Conservation (phyloP, 2,329 filamentous ascomycete species). For the Neopestalotiopsis sp. region DNA sequence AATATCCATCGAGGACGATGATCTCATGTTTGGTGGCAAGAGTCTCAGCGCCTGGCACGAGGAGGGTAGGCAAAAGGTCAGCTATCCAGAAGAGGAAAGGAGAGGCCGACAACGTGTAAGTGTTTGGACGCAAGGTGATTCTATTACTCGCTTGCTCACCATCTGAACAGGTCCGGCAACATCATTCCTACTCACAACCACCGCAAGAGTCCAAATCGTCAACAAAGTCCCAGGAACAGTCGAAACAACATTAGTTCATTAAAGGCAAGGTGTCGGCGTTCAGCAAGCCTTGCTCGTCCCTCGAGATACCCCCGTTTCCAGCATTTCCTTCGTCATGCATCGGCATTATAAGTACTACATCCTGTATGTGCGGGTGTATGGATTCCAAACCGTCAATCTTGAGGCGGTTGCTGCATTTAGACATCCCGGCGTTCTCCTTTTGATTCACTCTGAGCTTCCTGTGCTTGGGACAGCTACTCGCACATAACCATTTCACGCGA, state of each 20-base stretch:
- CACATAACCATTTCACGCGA: neutral
- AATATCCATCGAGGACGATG: constrained; percentile 65
- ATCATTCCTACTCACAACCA: constrained; percentile 28
- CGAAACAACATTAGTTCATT: constrained; percentile 29
- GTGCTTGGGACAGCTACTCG: neutral
- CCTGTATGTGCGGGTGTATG: neutral
- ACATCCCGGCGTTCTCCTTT: neutral
- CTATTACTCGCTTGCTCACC: constrained; percentile 18
- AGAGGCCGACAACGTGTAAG: constrained; percentile 45
- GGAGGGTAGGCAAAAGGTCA: constrained; percentile 56
- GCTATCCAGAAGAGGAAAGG: constrained; percentile 45
- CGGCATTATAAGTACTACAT: neutral
- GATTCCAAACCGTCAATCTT: neutral
- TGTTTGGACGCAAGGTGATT: neutral
- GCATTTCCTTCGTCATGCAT: neutral
- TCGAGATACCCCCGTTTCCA: constrained; percentile 31
- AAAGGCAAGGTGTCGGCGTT: constrained; percentile 8
- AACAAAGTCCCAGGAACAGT: constrained; percentile 24
- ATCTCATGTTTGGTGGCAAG: constrained; percentile 66
- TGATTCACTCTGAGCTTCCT: neutral
- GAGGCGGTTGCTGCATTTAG: constrained; percentile 1
- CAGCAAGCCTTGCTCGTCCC: constrained; percentile 21
- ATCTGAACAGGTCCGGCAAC: constrained; percentile 27
- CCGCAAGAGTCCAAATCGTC: constrained; percentile 25
- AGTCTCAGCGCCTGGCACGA: constrained; percentile 64